These are phyloP conservation scores for Anethum foeniculum DNA, from an alignment of 140 eudicot genomes.

Conservation along the genomic window DNA sequence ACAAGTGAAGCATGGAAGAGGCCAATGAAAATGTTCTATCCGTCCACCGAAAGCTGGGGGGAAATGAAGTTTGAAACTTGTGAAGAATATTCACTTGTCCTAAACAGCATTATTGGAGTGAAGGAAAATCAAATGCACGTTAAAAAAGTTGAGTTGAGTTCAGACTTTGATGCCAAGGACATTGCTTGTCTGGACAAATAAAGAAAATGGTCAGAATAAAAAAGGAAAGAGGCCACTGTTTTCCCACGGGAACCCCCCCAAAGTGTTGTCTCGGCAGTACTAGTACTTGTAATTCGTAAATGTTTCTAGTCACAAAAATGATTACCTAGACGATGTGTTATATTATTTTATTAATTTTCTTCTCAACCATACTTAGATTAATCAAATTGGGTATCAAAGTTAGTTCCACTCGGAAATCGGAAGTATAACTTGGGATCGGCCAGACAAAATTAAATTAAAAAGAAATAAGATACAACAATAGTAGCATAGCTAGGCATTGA, in stretches of 20 bases:
- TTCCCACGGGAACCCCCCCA: not conserved
- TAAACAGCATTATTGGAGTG: not conserved
- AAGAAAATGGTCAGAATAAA: not conserved
- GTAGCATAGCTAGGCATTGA: not conserved
- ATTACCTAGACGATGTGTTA: too few species aligned
- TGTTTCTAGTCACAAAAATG: too few species aligned
- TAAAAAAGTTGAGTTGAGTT: not conserved
- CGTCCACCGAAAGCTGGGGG: not conserved
- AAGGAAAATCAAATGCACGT: not conserved
- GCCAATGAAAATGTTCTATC: not conserved
- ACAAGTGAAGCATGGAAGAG: not conserved
- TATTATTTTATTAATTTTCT: too few species aligned
- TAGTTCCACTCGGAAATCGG: too few species aligned
- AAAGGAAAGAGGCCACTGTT: not conserved
- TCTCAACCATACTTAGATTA: too few species aligned
- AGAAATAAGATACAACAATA: too few species aligned
- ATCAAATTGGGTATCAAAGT: too few species aligned
- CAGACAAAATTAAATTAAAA: too few species aligned
- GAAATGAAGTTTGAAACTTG: not conserved
- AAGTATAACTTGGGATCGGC: too few species aligned
- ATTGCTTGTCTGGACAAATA: not conserved
- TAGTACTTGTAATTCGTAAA: too few species aligned
- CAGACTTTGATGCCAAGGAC: not conserved
- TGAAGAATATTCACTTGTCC: not conserved
- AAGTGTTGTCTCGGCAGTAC: too few species aligned